phyloP scores from a whole-genome alignment of 2,329 filamentous ascomycete species.

The Xylaria sp. region DNA sequence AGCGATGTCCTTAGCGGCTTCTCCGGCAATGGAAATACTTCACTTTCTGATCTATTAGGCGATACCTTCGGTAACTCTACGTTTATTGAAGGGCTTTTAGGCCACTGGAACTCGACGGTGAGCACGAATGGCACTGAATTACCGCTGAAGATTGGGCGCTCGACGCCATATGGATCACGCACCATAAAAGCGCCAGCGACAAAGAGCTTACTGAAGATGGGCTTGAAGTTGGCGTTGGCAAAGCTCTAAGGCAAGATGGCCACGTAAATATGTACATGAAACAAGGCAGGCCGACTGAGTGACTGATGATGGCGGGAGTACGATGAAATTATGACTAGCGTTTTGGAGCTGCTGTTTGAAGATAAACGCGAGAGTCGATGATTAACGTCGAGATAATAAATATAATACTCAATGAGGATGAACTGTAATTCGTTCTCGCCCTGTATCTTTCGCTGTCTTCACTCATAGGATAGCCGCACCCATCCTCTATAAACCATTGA shows the following conservation, averaged over 20 bases:
- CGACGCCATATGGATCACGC: slow-evolving; percentile 25
- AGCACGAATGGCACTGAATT: slow-evolving; percentile 14
- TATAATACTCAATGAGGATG: slow-evolving; percentile 16
- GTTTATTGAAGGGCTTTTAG: slow-evolving; percentile 45
- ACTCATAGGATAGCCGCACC: not conserved
- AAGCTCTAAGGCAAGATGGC: slow-evolving; percentile 25
- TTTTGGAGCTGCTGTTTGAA: slow-evolving; percentile 5
- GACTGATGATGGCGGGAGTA: slow-evolving; percentile 6
- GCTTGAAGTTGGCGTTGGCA: slow-evolving; percentile 37
- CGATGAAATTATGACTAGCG: slow-evolving; percentile 11
- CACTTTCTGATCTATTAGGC: slow-evolving; percentile 44
- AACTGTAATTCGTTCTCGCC: not conserved
- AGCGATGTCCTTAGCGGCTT: slow-evolving; percentile 47
- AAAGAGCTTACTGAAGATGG: slow-evolving; percentile 39
- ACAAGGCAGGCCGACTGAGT: slow-evolving; percentile 1
- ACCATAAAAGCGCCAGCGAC: slow-evolving; percentile 32
- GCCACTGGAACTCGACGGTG: slow-evolving; percentile 42
- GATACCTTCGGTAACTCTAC: slow-evolving; percentile 49
- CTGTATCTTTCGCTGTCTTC: not conserved
- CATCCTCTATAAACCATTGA: not conserved
- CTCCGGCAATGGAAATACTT: slow-evolving; percentile 35
- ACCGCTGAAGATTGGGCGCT: slow-evolving; percentile 7
- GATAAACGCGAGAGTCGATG: slow-evolving; percentile 26
- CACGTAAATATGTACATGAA: slow-evolving; percentile 10
- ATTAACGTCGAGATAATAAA: slow-evolving; percentile 30